phyloP scores from a whole-genome alignment of 768 basidiomycete genomes.

The Lactarius hatsudake region DNA sequence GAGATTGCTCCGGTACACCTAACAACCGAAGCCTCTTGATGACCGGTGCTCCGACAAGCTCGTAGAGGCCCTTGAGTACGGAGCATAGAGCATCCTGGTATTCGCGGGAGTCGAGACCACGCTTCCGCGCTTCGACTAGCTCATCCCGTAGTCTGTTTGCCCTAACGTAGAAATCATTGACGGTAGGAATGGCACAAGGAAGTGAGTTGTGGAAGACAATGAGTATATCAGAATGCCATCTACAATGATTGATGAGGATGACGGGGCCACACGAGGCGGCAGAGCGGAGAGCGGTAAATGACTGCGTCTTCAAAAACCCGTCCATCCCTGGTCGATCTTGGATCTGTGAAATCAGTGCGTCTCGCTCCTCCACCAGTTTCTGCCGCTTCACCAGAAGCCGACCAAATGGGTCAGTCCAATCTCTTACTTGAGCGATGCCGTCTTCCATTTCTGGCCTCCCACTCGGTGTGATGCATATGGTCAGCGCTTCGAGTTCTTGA shows the following conservation, averaged over 20 bases:
- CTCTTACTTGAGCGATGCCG: not conserved
- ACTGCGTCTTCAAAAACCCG: not conserved
- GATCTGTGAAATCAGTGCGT: not conserved
- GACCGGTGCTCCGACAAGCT: not conserved
- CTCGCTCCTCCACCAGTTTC: not conserved
- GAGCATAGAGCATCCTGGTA: not conserved
- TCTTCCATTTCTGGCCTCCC: not conserved
- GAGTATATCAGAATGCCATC: too few relatives aligned
- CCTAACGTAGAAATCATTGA: too few relatives aligned
- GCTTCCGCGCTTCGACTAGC: not conserved
- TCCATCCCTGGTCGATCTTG: not conserved
- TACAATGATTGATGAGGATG: too few relatives aligned
- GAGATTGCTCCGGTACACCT: too few relatives aligned
- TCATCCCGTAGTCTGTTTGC: too few relatives aligned
- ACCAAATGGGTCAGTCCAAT: not conserved
- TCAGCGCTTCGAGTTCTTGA: not conserved
- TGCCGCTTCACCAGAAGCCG: not conserved
- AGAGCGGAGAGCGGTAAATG: not conserved
- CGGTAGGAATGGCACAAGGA: too few relatives aligned
- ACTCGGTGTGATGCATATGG: not conserved
- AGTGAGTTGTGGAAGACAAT: too few relatives aligned
- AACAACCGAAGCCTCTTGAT: not conserved
- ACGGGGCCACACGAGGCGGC: not conserved
- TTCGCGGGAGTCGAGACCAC: not conserved
- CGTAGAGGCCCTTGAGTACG: not conserved